A percentile compares a stretch with the other conserved stretches of the same genome.
Evolutionary conservation across 1,139 yeast species (phyloP).

Genomic region (Diutina ranongensis): DNA sequence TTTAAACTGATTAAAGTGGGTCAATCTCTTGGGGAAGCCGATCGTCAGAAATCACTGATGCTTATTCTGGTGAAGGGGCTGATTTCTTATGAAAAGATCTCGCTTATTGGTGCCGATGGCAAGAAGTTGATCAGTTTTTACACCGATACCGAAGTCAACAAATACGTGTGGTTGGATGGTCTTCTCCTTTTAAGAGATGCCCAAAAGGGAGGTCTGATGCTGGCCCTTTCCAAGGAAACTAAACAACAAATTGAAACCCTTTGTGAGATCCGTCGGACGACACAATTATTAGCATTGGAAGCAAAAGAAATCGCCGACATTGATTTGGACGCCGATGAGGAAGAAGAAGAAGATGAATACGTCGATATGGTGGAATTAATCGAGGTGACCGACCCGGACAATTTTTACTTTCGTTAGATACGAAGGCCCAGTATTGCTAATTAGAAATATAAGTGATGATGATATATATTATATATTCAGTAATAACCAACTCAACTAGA

Average conservation of each 20-base stretch:
- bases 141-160: conserved; percentile 61
- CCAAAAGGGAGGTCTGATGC: conserved; percentile 19
- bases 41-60: conserved; percentile 23
- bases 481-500: background rate
- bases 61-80: conserved; percentile 43
- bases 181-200: conserved; percentile 35
- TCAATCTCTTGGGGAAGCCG: conserved; percentile 28
- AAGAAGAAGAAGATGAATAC: conserved; percentile 11
- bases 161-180: conserved; percentile 75
- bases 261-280: conserved; percentile 48
- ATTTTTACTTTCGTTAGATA: background rate
- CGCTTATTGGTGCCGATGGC: conserved; percentile 31
- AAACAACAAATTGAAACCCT: conserved; percentile 45
- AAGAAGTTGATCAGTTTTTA: conserved; percentile 43
- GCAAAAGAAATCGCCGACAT: background rate
- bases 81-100: conserved; percentile 44
- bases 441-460: background rate
- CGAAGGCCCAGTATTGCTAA: too few species aligned
- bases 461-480: too few species aligned
- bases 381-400: conserved; percentile 14
- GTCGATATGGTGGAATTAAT: conserved; percentile 12
- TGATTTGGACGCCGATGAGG: background rate
- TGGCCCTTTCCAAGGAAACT: conserved; percentile 42
- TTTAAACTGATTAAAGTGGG: conserved; percentile 35
- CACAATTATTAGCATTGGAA: conserved; percentile 52